A percentile compares a stretch with the other conserved stretches of the same genome.
phyloP scores from a whole-genome alignment of 164 flowering plant genomes.

The Tinospora cordifolia region DNA sequence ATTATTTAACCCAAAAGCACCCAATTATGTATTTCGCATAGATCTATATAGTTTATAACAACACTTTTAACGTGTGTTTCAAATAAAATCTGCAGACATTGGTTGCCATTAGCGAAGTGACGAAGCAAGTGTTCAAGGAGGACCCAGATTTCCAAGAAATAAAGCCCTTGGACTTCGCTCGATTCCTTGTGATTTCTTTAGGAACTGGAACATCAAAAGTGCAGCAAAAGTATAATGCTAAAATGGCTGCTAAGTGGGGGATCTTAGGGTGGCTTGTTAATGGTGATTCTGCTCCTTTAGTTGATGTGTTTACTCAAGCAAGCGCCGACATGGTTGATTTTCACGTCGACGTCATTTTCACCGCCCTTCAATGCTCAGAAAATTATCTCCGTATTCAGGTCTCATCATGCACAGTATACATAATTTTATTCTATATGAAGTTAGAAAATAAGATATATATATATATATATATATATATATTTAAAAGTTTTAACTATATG shows the following conservation, averaged over 20 bases:
- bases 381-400: constrained; percentile 43
- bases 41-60: too few relatives aligned
- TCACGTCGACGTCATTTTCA: constrained; percentile 26
- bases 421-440: background rate
- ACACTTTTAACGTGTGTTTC: too few relatives aligned
- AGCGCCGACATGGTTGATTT: constrained; percentile 35
- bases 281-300: constrained; percentile 25
- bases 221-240: constrained; percentile 33
- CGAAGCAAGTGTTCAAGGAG: constrained; percentile 22
- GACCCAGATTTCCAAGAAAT: constrained; percentile 35
- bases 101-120: constrained; percentile 47
- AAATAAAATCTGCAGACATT: constrained; percentile 28
- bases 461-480: background rate
- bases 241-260: constrained; percentile 47
- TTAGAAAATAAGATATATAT: background rate
- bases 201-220: constrained; percentile 46
- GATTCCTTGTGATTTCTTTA: constrained; percentile 45
- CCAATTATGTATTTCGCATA: too few relatives aligned
- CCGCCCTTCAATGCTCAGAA: constrained; percentile 24
- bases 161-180: constrained; percentile 32
- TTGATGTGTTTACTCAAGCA: constrained; percentile 30
- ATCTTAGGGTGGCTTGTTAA: constrained; percentile 32
- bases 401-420: background rate
- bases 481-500: too few relatives aligned
- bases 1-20: too few relatives aligned